Percentiles rank a stretch among this genome's conserved stretches.
These are phyloP conservation scores for Pseudogymnoascus pannorum DNA, from an alignment of 2,329 filamentous ascomycete genomes.

Conservation along the genomic window DNA sequence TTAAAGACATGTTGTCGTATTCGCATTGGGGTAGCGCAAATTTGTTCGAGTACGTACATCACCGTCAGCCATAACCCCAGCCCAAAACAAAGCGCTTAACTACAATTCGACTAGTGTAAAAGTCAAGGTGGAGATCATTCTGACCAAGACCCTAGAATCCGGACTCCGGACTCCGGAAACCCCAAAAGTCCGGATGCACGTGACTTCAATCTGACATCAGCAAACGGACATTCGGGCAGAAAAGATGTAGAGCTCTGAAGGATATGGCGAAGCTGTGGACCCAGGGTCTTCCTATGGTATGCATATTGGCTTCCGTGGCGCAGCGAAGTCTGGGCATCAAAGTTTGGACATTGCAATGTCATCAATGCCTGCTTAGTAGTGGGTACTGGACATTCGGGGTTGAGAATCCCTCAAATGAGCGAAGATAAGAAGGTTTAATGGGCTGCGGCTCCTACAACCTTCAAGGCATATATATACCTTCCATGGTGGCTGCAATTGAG, in stretches of 20 bases:
- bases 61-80: neutral
- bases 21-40: neutral
- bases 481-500: neutral
- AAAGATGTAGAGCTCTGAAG: neutral
- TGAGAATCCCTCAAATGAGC: neutral
- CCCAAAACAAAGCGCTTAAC: neutral
- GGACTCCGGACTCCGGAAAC: neutral
- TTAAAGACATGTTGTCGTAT: neutral
- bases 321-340: neutral
- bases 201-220: neutral
- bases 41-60: neutral
- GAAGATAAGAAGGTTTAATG: neutral
- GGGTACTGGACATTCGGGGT: constrained; percentile 2
- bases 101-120: neutral
- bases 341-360: neutral
- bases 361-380: neutral
- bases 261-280: neutral
- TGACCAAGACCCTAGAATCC: neutral
- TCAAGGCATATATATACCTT: neutral
- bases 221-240: neutral
- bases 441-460: neutral
- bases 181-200: neutral
- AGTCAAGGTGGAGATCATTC: neutral
- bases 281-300: neutral
- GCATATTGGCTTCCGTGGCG: neutral